These are phyloP conservation scores for Hemileia vastatrix DNA, from an alignment of 1,284 basidiomycete genomes.

Conservation along the genomic window DNA sequence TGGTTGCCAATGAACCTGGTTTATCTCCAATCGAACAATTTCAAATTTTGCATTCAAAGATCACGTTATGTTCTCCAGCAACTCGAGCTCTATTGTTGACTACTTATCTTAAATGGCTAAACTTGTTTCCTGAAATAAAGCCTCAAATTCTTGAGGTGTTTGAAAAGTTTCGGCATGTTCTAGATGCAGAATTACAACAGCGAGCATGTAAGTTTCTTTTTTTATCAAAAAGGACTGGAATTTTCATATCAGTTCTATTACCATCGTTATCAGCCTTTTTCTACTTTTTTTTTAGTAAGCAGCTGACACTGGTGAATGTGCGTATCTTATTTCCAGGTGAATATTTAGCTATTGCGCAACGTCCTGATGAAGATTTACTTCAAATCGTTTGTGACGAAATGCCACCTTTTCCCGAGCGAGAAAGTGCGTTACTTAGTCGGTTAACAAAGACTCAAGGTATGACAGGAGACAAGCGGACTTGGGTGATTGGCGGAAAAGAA, in stretches of 20 bases:
- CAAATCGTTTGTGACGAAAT: conserved; percentile 97
- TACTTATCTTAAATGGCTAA: conserved; percentile 99
- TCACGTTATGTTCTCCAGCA: conserved; percentile 82
- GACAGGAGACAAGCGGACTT: conserved; percentile 70
- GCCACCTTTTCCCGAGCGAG: conserved; percentile 92
- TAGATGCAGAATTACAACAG: conserved; percentile 97
- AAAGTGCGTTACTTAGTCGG: conserved; percentile 74
- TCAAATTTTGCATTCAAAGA: conserved; percentile 84
- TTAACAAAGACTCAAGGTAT: conserved; percentile 80
- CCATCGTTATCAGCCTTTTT: no score
- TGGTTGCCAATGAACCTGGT: conserved; percentile 87
- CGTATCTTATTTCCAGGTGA: no score
- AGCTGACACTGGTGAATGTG: no score
- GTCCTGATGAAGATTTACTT: conserved; percentile 75
- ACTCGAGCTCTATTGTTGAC: conserved; percentile 87
- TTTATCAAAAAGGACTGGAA: conserved; percentile 33
- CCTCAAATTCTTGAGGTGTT: conserved; percentile 86
- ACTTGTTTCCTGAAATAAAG: conserved; percentile 98
- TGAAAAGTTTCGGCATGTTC: conserved; percentile 90
- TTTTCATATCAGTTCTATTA: no score
- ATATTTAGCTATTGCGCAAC: conserved; percentile 71
- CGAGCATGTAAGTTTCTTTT: conserved; percentile 60
- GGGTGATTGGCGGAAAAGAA: conserved; percentile 89
- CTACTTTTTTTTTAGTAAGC: no score
- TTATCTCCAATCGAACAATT: conserved; percentile 94